Evolutionary conservation across 176 grass and related monocot genomes (phyloP), one percentile per base, ranked within the genome.

Genomic region (Elymus sibiricus): DNA sequence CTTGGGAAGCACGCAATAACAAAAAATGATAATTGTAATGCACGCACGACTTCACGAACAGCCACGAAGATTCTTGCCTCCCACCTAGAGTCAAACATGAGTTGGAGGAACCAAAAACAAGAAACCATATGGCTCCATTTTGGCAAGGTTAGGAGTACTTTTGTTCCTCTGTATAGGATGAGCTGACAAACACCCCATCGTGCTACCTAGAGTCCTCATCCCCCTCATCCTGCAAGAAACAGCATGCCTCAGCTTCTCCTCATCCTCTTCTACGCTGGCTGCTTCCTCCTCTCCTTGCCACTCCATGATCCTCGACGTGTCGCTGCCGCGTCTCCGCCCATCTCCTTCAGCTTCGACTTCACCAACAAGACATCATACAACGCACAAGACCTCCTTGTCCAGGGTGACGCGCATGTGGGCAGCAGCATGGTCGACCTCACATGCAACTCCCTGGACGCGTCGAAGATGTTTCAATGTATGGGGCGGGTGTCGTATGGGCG

Each of bases 331-430:
- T 28, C 64, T 0, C 3, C 64, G 17, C 64, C 64, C 64, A 19
- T 67, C 64, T 67, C 64, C 64, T 67, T 67, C 64, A 34, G 64
- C 28, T 67, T 67, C 64, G 64, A 67, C 64, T 67, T 67, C 64
- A 32, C 64, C 29, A 67, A 31, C 64, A 2, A 17, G 17, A 17
- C 28, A 14, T 19, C 7, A 7, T 67, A 34, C 64, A 9, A 34
- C 64, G 2, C 2, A 16, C 3, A 67, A 6, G 29, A 67, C 64
- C 64, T 67, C 29, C 14, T 11, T 17, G 7, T 34, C 64, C 2
- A 67, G 64, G 64, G 64, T 7, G 13, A 31, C 28, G 63, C 63
- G 13, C 1, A 1, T 28, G 11, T 17, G 10, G 63, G 14, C 63
- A 7, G 1, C 13, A 17, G 16, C 63, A 13, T 31, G 14, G 27